A percentile compares a stretch with the other conserved stretches of the same genome.
Evolutionary conservation across 108 stramenopile species (phyloP).

Genomic region (Skeletonema menzelii): DNA sequence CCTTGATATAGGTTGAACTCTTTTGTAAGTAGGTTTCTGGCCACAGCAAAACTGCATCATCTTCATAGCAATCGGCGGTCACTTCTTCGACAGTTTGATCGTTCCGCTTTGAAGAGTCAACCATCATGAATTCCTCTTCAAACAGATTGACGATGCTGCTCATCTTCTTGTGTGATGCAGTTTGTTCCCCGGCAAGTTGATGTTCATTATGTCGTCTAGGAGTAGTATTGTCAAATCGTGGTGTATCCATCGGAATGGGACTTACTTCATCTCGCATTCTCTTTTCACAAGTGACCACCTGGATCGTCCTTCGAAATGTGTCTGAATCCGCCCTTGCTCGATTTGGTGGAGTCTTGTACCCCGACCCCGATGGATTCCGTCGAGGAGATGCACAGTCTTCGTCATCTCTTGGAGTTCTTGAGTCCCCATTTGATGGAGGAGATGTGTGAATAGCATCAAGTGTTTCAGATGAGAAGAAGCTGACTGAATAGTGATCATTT

Average conservation of each 20-base stretch:
- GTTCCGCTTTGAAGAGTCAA: not conserved
- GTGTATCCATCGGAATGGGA: conserved; percentile 19
- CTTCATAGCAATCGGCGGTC: too few relatives aligned
- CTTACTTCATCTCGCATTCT: conserved; percentile 25
- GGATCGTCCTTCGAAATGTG: conserved; percentile 17
- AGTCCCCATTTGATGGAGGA: not conserved
- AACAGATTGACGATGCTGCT: not conserved
- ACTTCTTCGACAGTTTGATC: not conserved
- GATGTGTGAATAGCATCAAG: conserved; percentile 26
- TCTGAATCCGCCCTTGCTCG: conserved; percentile 16
- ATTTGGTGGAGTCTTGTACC: conserved; percentile 18
- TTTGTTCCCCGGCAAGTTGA: not conserved
- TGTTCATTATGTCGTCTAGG: not conserved
- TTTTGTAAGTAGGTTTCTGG: conserved; percentile 27
- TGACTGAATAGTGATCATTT: conserved; percentile 17
- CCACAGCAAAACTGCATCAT: not conserved
- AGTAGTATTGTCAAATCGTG: not conserved
- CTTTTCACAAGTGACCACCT: conserved; percentile 35
- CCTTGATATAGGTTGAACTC: conserved; percentile 31
- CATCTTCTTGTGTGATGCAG: not conserved
- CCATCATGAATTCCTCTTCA: conserved; percentile 1
- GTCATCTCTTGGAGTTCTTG: not conserved
- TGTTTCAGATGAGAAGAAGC: conserved; percentile 32
- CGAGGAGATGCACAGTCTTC: not conserved
- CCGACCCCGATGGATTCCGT: not conserved